Base-by-base conservation (phyloP, 129 eudicot genomes). In the Cynara cardunculus region DNA sequence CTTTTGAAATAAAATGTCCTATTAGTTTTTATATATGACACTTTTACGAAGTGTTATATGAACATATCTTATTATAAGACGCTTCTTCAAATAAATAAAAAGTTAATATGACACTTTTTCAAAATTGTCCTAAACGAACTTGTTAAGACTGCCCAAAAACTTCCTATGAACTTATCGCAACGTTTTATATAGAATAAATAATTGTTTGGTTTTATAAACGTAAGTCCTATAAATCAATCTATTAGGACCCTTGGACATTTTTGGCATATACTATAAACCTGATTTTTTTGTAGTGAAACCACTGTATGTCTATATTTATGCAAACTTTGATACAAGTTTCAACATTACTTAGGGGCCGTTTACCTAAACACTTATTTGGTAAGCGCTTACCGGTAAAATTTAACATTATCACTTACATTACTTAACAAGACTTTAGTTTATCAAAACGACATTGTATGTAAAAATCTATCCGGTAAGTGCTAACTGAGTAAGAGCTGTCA, bases 241-340 rank as follows among this genome's bases (percentile, higher is more conserved):
- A 53, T 53, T 53, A 53, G 9, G 21, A 1, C 3, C 0, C 49
- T 11, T 39, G 11, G 3, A 39, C 53, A 41, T 41, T 41, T 41
- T 41, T 11, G 53, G 53, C n/a, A n/a, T 10, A 19, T 5, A n/a
- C 65, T 19, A 18, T n/a, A 56, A 56, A 56, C 25, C 24, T 24
- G 24, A 56, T n/a, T 49, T 3, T 16, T 8, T 0, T 49, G 8
- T 18, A 5, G 22, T 49, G 62, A 49, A 49, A 49, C 59, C 59
- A 13, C 2, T 19, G 27, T 30, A 34, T 35, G 32, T 30, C 30
- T 27, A 32, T 31, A 7, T 21, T 24, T 18, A 25, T 78, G 72
- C 80, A 76, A 76, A 76, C 72, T 64, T 62, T 56, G 65, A 56
- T 56, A 18, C 24, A 18, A 22, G 71, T 13, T 76, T 32, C 4